A percentile compares a stretch with the other conserved stretches of the same genome.
phyloP scores from a whole-genome alignment of 768 basidiomycete species.

The Antrodiella citrinella region DNA sequence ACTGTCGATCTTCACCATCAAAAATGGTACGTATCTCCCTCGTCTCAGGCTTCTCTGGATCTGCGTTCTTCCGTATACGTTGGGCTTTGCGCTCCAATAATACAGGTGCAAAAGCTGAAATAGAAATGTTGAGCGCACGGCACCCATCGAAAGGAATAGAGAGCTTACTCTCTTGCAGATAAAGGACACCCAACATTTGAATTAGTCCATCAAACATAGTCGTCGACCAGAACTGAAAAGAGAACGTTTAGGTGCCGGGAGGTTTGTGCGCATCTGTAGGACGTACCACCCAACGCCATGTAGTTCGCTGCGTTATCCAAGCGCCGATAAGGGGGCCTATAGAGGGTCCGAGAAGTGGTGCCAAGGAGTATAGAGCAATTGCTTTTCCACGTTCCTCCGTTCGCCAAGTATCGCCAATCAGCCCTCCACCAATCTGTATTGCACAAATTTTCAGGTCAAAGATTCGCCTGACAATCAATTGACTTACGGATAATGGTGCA shows the following conservation, averaged over 20 bases:
- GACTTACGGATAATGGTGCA: constrained; percentile 48
- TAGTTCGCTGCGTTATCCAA: constrained; percentile 55
- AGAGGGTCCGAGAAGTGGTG: constrained; percentile 59
- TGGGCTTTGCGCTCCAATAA: constrained; percentile 45
- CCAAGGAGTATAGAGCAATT: constrained; percentile 55
- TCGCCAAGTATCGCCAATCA: constrained; percentile 55
- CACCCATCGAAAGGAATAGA: background rate
- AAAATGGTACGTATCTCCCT: constrained; percentile 39
- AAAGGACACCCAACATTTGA: constrained; percentile 48
- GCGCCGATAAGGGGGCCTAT: constrained; percentile 58
- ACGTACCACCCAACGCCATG: constrained; percentile 70
- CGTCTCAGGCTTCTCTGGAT: constrained; percentile 35
- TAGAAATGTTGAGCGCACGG: background rate
- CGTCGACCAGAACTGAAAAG: constrained; percentile 58
- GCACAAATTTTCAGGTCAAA: background rate
- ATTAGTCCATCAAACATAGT: constrained; percentile 46
- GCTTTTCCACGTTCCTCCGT: constrained; percentile 60
- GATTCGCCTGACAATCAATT: background rate
- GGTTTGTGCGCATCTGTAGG: background rate
- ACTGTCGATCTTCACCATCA: constrained; percentile 27
- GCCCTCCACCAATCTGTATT: constrained; percentile 46
- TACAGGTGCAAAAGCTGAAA: constrained; percentile 22
- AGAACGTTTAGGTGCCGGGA: too few species aligned
- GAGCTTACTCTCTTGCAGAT: constrained; percentile 53
- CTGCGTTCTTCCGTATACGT: constrained; percentile 34